A percentile compares a stretch with the other conserved stretches of the same genome.
phyloP scores from a whole-genome alignment of 768 basidiomycete species.

The Phlegmacium glaucopus region DNA sequence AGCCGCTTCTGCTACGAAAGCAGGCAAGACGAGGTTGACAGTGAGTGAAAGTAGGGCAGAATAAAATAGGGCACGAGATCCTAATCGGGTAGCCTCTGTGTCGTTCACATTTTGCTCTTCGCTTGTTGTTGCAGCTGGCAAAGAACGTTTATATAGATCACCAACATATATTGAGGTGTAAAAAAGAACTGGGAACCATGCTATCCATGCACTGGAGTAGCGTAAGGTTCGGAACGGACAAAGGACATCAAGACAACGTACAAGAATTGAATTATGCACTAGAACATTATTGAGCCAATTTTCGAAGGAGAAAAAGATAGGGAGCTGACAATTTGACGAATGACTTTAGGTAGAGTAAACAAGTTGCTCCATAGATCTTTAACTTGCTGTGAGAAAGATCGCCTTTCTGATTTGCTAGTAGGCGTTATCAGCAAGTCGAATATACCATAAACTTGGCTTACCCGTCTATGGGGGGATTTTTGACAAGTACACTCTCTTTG shows the following conservation, averaged over 20 bases:
- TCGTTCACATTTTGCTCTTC: conserved; percentile 38
- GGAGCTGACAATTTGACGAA: conserved; percentile 72
- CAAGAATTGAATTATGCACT: conserved; percentile 85
- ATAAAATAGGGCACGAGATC: conserved; percentile 79
- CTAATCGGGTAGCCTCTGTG: conserved; percentile 75
- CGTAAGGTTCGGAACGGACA: neutral
- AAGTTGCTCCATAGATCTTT: conserved; percentile 72
- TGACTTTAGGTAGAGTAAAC: conserved; percentile 63
- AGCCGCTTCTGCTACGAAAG: conserved; percentile 44
- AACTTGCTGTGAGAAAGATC: conserved; percentile 43
- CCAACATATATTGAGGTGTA: conserved; percentile 87
- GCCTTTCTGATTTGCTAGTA: conserved; percentile 20
- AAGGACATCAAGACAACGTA: conserved; percentile 30
- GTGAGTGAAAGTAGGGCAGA: conserved; percentile 67
- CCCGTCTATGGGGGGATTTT: conserved; percentile 14
- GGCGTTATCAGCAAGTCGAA: neutral
- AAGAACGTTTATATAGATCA: conserved; percentile 70
- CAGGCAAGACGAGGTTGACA: conserved; percentile 69
- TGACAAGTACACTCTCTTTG: conserved; percentile 72
- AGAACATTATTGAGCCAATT: neutral
- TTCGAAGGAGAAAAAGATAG: neutral
- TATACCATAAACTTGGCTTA: conserved; percentile 4
- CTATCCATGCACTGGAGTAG: conserved; percentile 60
- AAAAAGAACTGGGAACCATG: conserved; percentile 92
- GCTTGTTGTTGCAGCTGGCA: conserved; percentile 20